A percentile compares a stretch with the other conserved stretches of the same genome.
These are phyloP conservation scores for Alloteropsis semialata DNA, from an alignment of 176 grass and related monocot genomes.

Conservation along the genomic window DNA sequence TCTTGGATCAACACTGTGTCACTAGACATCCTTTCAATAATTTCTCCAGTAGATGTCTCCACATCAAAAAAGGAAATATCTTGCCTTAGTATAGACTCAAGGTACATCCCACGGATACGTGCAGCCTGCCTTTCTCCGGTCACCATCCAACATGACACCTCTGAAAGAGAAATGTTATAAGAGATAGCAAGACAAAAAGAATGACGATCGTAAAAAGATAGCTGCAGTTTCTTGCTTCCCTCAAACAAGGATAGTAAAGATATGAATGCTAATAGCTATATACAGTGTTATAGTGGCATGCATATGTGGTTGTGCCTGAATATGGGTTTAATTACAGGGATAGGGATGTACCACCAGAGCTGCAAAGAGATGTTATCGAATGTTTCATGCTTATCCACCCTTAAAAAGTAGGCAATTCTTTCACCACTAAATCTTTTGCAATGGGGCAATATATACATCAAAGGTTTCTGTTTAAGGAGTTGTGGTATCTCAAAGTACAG, in stretches of 20 bases:
- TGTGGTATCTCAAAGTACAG: too few relatives aligned
- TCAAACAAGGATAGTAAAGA: background rate
- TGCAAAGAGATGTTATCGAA: too few relatives aligned
- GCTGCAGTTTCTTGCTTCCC: background rate
- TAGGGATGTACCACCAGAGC: background rate
- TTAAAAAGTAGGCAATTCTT: too few relatives aligned
- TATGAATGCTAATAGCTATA: background rate
- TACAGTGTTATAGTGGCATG: background rate
- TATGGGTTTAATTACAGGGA: background rate
- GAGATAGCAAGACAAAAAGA: conserved; percentile 7
- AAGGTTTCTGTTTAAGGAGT: background rate
- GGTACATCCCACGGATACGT: conserved; percentile 66
- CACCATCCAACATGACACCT: conserved; percentile 77
- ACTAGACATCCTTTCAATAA: conserved; percentile 71
- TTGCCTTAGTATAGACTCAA: conserved; percentile 70
- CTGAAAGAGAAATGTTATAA: conserved; percentile 19
- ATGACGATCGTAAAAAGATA: background rate
- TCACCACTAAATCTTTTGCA: too few relatives aligned
- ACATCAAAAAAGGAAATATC: conserved; percentile 70
- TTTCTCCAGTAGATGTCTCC: conserved; percentile 72
- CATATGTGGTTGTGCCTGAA: background rate
- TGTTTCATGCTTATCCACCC: too few relatives aligned
- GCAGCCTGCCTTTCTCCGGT: conserved; percentile 73
- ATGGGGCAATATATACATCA: background rate
- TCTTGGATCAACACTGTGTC: conserved; percentile 84